Evolutionary conservation across 495 filamentous ascomycete genomes (phyloP).

Genomic region (Chaetomium tenue): DNA sequence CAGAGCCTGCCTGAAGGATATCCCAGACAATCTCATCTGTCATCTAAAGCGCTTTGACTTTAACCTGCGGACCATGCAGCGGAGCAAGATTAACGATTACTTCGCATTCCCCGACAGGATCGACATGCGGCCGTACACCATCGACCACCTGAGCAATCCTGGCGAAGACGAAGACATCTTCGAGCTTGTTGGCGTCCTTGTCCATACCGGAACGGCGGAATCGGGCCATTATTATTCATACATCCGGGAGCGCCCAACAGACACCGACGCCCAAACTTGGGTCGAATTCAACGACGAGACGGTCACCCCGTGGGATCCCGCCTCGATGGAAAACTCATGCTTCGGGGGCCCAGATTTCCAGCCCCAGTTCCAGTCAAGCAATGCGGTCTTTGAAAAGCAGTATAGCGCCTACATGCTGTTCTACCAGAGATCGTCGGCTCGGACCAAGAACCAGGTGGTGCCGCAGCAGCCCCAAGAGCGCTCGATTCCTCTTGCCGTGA

Average conservation of each 20-base stretch:
- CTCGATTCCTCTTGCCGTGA: conserved; percentile 54
- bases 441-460: conserved; percentile 50
- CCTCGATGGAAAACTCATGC: conserved; percentile 67
- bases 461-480: conserved; percentile 30
- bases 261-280: conserved; percentile 58
- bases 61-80: conserved; percentile 75
- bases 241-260: conserved; percentile 72
- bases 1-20: conserved; percentile 85
- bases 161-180: conserved; percentile 68
- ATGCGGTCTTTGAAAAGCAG: conserved; percentile 57
- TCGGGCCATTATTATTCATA: conserved; percentile 98
- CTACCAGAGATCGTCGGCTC: conserved; percentile 76
- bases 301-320: conserved; percentile 71
- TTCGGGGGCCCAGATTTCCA: conserved; percentile 72
- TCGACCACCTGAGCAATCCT: conserved; percentile 75
- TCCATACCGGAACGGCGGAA: conserved; percentile 90
- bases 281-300: conserved; percentile 91
- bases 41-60: conserved; percentile 97
- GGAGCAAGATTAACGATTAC: conserved; percentile 93
- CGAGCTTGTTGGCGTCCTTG: conserved; percentile 86
- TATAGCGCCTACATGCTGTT: conserved; percentile 98
- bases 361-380: conserved; percentile 45
- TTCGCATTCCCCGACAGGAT: conserved; percentile 84
- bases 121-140: conserved; percentile 88
- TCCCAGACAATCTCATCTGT: conserved; percentile 93